Percentiles rank a stretch among this genome's conserved stretches.
Evolutionary conservation across 2,329 filamentous ascomycete genomes (phyloP).

Genomic region (Zymoseptoria brevis): DNA sequence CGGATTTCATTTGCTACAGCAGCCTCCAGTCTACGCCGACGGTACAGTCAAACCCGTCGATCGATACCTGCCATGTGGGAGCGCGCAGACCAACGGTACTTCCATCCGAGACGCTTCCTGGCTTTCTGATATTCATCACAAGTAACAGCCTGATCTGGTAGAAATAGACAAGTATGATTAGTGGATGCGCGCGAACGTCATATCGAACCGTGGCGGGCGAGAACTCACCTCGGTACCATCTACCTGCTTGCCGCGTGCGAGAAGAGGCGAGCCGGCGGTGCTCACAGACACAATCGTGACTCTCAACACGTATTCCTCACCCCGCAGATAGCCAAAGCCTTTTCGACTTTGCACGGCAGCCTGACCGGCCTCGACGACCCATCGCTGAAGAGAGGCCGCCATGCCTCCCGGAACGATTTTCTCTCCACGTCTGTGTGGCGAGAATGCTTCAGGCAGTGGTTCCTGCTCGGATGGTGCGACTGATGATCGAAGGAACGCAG

Average conservation of each 20-base stretch:
- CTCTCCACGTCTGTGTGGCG: constrained; percentile 43
- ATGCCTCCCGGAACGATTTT: constrained; percentile 44
- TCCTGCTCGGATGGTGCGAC: constrained; percentile 25
- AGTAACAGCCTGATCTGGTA: not conserved
- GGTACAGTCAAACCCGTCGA: constrained; percentile 30
- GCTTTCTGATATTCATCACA: not conserved
- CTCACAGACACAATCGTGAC: constrained; percentile 13
- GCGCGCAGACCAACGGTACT: not conserved
- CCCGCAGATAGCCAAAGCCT: constrained; percentile 15
- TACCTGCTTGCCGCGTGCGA: constrained; percentile 8
- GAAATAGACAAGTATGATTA: not conserved
- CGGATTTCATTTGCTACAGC: not conserved
- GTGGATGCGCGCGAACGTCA: not conserved
- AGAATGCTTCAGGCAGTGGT: constrained; percentile 47
- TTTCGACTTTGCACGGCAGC: constrained; percentile 20
- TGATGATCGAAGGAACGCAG: constrained; percentile 34
- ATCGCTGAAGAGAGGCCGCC: constrained; percentile 42
- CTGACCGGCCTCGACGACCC: constrained; percentile 41
- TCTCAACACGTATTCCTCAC: constrained; percentile 20
- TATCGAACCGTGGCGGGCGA: not conserved
- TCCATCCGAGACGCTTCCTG: not conserved
- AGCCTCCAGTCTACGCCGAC: constrained; percentile 38
- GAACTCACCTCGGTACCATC: constrained; percentile 8
- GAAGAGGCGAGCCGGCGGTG: constrained; percentile 13
- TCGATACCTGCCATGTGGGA: constrained; percentile 33